Conservation (phyloP, 2,329 filamentous ascomycete species). For the Calonectria fujianensis region DNA sequence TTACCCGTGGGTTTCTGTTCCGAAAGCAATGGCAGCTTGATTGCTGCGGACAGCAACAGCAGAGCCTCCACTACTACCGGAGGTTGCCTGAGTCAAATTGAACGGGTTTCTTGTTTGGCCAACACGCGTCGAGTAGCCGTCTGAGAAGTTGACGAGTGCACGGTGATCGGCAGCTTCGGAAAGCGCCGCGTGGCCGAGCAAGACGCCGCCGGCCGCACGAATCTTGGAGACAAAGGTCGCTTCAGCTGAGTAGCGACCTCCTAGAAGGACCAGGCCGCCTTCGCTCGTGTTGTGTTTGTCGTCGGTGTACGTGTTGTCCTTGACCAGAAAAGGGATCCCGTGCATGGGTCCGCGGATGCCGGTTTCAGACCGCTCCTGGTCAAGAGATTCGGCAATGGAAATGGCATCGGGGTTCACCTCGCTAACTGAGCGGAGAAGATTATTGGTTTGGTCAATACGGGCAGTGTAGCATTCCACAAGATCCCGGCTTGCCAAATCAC, state of each 20-base stretch:
- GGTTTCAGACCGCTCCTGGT: conserved; percentile 55
- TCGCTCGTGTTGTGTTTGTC: conserved; percentile 72
- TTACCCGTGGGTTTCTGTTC: conserved; percentile 39
- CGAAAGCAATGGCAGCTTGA: conserved; percentile 34
- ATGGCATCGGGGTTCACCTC: conserved; percentile 20
- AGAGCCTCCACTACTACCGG: conserved; percentile 34
- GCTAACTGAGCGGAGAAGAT: conserved; percentile 17
- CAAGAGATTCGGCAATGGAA: conserved; percentile 56
- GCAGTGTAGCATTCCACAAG: conserved; percentile 28
- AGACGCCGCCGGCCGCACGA: conserved; percentile 28
- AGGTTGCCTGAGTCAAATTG: conserved; percentile 36
- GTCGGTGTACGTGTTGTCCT: conserved; percentile 78
- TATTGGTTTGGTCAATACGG: conserved; percentile 15
- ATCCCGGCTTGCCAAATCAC: conserved; percentile 27
- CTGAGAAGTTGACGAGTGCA: conserved; percentile 34
- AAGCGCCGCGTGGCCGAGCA: conserved; percentile 34
- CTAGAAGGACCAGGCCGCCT: conserved; percentile 34
- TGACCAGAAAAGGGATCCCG: conserved; percentile 79
- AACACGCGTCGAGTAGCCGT: conserved; percentile 38
- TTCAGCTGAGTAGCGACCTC: conserved; percentile 32
- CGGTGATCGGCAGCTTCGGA: conserved; percentile 38
- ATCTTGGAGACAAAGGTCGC: conserved; percentile 33
- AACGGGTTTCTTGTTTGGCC: conserved; percentile 39
- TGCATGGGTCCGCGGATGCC: conserved; percentile 69
- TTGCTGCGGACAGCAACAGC: conserved; percentile 35